Base-by-base conservation (phyloP, 495 filamentous ascomycete genomes). In the Rhizodiscina lignyota region DNA sequence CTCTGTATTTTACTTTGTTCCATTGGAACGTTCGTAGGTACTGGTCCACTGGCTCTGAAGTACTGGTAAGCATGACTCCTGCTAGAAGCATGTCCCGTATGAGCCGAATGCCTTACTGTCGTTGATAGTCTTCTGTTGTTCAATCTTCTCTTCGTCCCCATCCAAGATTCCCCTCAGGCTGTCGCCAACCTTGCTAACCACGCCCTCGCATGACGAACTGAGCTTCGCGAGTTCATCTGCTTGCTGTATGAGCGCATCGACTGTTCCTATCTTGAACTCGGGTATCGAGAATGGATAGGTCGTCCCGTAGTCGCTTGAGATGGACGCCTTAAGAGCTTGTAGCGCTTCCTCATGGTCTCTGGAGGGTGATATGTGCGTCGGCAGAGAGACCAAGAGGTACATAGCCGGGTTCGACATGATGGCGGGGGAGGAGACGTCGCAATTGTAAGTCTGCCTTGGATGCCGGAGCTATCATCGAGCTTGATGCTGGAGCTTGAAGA, bases 1-100 rank as follows among this genome's bases (percentile, higher is more conserved):
- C 79, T 35, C 87, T 74, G 53, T 96, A 97, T 56, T 93, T 87
- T 53, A 87, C 79, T 54, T 86, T 94, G 56, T 96, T 94, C 89
- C 89, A 97, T 35, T 67, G 66, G 58, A 94, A 97, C 5, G 72
- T 71, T 47, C 77, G 73, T 23, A 97, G 63, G 54, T 97, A 97
- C 47, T 86, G 78, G 47, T 93, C 89, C 34, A 82, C 85, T 23
- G 89, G 86, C 51, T 92, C 87, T 94, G 21, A 2, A 21, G 8
- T n/a, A 5, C n/a, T 24, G 21, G 17, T 20, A n/a, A 21, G 17
- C 29, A 18, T 8, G 4, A 32, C 18, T 18, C 11, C 10, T 26
- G 15, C 23, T n/a, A n/a, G 11, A 22, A 16, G 22, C 23, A 11
- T 18, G 18, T 12, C 24, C 4, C n/a, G 5, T 34, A 17, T 37